A percentile compares a stretch with the other conserved stretches of the same genome.
Conservation (phyloP, 164 flowering plant genomes). For the Malania oleifera region DNA sequence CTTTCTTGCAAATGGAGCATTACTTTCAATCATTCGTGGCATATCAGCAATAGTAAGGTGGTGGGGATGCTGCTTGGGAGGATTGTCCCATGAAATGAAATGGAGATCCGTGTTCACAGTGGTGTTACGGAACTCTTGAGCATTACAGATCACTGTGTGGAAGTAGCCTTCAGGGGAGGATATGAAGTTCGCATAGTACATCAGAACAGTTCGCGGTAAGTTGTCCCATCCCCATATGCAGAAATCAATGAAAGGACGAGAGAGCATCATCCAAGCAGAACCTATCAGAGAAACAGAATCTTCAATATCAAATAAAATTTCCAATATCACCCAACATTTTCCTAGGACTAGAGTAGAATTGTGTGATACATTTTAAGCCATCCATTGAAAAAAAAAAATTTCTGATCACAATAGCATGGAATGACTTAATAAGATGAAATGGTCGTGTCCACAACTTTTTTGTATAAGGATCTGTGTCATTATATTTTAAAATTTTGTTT, state of each 20-base stretch:
- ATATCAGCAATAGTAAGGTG: slow-evolving; percentile 45
- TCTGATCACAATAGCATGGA: too few relatives aligned
- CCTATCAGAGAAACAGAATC: slow-evolving; percentile 25
- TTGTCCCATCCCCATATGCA: slow-evolving; percentile 84
- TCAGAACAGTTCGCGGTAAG: slow-evolving; percentile 62
- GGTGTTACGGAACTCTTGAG: slow-evolving; percentile 58
- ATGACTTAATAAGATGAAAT: too few relatives aligned
- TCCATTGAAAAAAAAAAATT: too few relatives aligned
- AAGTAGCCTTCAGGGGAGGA: slow-evolving; percentile 85
- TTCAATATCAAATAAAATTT: neutral
- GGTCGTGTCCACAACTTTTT: too few relatives aligned
- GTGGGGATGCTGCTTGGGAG: slow-evolving; percentile 80
- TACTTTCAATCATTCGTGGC: slow-evolving; percentile 48
- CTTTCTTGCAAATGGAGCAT: slow-evolving; percentile 74
- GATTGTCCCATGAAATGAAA: slow-evolving; percentile 78
- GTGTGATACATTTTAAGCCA: too few relatives aligned
- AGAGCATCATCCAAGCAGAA: slow-evolving; percentile 74
- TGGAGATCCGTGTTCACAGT: slow-evolving; percentile 75
- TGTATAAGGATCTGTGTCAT: neutral
- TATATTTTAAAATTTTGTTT: too few relatives aligned
- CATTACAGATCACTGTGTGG: slow-evolving; percentile 71
- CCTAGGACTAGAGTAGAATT: too few relatives aligned
- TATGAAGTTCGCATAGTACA: slow-evolving; percentile 69
- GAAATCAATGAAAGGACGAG: slow-evolving; percentile 63
- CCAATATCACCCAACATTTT: slow-evolving; percentile 1